These are phyloP conservation scores for Cucumis melo DNA, from an alignment of 306 rosid genomes.

Conservation along the genomic window DNA sequence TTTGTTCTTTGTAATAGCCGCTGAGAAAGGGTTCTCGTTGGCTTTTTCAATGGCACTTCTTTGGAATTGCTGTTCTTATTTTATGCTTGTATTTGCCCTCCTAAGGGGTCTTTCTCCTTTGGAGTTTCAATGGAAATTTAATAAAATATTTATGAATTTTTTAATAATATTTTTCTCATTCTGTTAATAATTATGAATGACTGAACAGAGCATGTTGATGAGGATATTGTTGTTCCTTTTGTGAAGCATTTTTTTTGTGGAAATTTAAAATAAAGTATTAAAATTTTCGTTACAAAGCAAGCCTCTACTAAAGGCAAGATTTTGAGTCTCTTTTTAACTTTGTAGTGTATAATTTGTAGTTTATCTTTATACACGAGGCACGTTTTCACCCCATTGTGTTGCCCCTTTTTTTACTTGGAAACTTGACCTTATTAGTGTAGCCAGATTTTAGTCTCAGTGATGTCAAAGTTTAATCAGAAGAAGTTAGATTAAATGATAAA, in stretches of 20 bases:
- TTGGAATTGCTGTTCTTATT: background rate
- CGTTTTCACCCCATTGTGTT: too few relatives aligned
- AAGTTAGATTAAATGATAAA: too few relatives aligned
- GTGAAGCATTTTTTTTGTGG: background rate
- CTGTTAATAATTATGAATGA: background rate
- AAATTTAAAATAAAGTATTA: background rate
- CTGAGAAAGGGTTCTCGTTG: background rate
- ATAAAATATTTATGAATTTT: background rate
- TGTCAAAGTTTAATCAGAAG: too few relatives aligned
- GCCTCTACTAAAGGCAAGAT: background rate
- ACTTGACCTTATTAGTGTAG: too few relatives aligned
- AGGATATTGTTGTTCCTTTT: background rate
- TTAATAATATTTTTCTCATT: background rate
- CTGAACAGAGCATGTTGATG: background rate
- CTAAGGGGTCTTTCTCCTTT: background rate
- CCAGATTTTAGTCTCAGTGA: too few relatives aligned
- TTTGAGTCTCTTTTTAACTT: background rate
- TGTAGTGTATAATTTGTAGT: too few relatives aligned
- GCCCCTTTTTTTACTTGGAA: too few relatives aligned
- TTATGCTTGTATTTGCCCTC: background rate
- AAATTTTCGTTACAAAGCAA: background rate
- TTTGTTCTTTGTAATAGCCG: background rate
- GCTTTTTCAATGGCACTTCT: background rate
- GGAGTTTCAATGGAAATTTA: background rate
- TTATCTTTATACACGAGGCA: too few relatives aligned